A percentile compares a stretch with the other conserved stretches of the same genome.
Conservation (phyloP, 2,329 filamentous ascomycete species). For the Zarea fungicola region DNA sequence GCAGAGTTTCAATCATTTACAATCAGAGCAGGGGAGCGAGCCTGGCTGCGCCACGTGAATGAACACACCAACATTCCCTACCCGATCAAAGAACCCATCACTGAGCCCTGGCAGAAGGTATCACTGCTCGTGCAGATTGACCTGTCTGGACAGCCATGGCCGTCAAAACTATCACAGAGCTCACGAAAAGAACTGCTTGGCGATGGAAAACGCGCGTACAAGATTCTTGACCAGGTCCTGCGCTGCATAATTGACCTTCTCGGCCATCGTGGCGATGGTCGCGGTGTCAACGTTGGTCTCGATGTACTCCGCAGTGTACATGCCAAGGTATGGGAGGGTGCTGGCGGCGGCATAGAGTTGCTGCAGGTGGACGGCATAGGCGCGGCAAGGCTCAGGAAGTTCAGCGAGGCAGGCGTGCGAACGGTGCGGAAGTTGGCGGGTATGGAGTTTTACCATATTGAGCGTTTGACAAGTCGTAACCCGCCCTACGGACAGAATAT, state of each 20-base stretch:
- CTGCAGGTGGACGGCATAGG: conserved; percentile 80
- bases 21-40: conserved; percentile 29
- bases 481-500: conserved; percentile 76
- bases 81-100: conserved; percentile 36
- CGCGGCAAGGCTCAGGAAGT: conserved; percentile 65
- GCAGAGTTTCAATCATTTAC: conserved; percentile 34
- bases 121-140: conserved; percentile 71
- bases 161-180: conserved; percentile 37
- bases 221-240: conserved; percentile 28
- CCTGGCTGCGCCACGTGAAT: conserved; percentile 35
- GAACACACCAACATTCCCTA: conserved; percentile 34
- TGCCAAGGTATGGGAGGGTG: conserved; percentile 76
- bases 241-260: conserved; percentile 35
- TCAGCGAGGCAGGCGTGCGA: conserved; percentile 64
- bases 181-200: conserved; percentile 29
- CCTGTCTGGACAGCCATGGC: conserved; percentile 58
- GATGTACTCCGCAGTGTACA: conserved; percentile 73
- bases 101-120: conserved; percentile 64
- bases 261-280: conserved; percentile 50
- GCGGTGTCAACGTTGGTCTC: conserved; percentile 62
- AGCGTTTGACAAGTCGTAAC: conserved; percentile 70
- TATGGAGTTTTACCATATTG: conserved; percentile 66
- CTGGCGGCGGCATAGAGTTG: conserved; percentile 70
- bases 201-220: conserved; percentile 28
- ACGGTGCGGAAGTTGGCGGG: conserved; percentile 65